Conservation (phyloP, 371 early-diverging fungal species). For the Chytridium lagenaria region DNA sequence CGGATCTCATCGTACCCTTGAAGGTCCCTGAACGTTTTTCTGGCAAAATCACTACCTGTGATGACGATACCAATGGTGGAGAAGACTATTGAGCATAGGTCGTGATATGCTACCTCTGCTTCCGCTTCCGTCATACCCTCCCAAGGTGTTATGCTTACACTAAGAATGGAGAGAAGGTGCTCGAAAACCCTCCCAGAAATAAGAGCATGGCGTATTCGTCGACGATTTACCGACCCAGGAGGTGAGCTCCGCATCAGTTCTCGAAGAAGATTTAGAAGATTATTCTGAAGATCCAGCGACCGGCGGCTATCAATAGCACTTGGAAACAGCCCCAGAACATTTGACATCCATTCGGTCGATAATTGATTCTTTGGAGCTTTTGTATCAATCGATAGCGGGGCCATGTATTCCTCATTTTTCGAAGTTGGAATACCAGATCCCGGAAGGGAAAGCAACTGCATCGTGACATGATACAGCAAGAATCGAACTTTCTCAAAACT, state of each 20-base stretch:
- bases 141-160: slow-evolving; percentile 1
- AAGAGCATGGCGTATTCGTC: slow-evolving; percentile 28
- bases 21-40: slow-evolving; percentile 29
- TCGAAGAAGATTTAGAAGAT: slow-evolving; percentile 31
- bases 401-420: slow-evolving; percentile 4
- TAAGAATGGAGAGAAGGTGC: slow-evolving; percentile 32
- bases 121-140: slow-evolving; percentile 1
- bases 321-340: slow-evolving; percentile 33
- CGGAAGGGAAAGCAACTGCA: neutral
- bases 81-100: slow-evolving; percentile 16
- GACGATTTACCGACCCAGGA: slow-evolving; percentile 21
- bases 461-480: neutral
- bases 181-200: slow-evolving; percentile 34
- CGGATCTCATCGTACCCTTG: slow-evolving; percentile 47
- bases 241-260: slow-evolving; percentile 22
- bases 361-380: neutral
- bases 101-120: neutral
- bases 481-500: neutral
- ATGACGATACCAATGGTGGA: slow-evolving; percentile 34
- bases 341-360: slow-evolving; percentile 23
- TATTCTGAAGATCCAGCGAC: slow-evolving; percentile 21
- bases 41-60: slow-evolving; percentile 33
- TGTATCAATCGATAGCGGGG: slow-evolving; percentile 14
- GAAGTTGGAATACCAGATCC: neutral
- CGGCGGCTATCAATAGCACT: neutral